Base-by-base conservation (phyloP, 78 protist genomes). In the Guillardia theta region DNA sequence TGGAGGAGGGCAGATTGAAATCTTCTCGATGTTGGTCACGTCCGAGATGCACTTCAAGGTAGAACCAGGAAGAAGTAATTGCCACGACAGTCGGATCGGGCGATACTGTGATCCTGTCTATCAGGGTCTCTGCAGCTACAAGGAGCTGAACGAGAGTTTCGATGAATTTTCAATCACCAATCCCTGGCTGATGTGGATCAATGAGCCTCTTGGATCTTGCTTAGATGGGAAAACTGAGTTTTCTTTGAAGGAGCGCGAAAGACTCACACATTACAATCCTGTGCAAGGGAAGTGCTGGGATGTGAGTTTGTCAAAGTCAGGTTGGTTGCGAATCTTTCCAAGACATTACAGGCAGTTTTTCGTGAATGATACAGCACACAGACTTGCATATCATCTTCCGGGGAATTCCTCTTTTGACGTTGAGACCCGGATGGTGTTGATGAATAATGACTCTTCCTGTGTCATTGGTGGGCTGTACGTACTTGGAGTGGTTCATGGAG, bases 241-340 rank as follows among this genome's bases (percentile, higher is more conserved):
- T 64, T 5, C n/a, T 10, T 33, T 64, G 78, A 64, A 6, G 78
- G 8, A 12, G 36, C n/a, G n/a, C n/a, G n/a, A n/a, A n/a, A n/a
- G n/a, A n/a, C n/a, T n/a, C n/a, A n/a, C n/a, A n/a, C n/a, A 18
- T 53, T 53, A 18, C 62, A 18, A 18, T 21, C 18, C 62, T 53
- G 33, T 53, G 87, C 87, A 27, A 15, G 87, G 87, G 87, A 4
- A 43, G 87, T 78, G 90, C 90, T 78, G 90, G 90, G 90, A 78
- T 30, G 90, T 78, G 33, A n/a, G 90, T 36, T 8, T 43, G 45
- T 78, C 90, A 50, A 46, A 22, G 50, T 48, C 15, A 30, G 90
- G 90, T 27, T 78, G 90, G 90, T 48, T 78, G 50, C 90, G 90
- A 18, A 43, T 78, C 50, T 30, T 22, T 18, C 90, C 90, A 4